Base-by-base conservation (phyloP, 1,284 basidiomycete species). In the Cronartium quercuum region DNA sequence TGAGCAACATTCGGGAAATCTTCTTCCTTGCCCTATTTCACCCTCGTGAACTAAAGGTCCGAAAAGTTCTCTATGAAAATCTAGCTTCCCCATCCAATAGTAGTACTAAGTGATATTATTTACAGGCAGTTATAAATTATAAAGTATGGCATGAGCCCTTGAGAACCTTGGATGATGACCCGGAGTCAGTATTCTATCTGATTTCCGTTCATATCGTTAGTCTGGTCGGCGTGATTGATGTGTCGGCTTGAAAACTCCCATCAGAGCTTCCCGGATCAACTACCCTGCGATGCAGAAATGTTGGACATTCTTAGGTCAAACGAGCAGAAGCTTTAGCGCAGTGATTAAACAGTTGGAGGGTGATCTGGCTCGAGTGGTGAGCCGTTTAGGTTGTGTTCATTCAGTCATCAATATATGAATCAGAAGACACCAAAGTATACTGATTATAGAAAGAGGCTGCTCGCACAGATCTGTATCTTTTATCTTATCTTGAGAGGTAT, bases 321-420 rank as follows among this genome's bases (percentile, higher is more conserved):
- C 94, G 10, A 93, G 91, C 78, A 84, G 94, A 76, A 92, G 90
- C 83, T 99, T 97, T 79, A 86, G 93, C 3, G 89, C 91, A 7
- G 95, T 98, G 78, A 94, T 98, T 81, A 97, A 96, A 84, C 92
- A 98, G 83, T 85, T 98, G 12, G 94, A 98, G 66, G 95, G 94
- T 1, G 95, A 98, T 81, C 84, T 98, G 76, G 92, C 93, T 3
- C 85, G 95, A 76, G 90, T 91, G 62, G 94, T 94, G 80, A 83
- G 91, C 88, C 24, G 13, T 55, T 51, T 29, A 18, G 1, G 6
- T 74, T 29, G 4, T 37, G 37, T 42, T 18, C n/a, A 29, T 29
- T 74, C 13, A 41, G 37, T 21, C 15, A 41, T 68, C 6, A n/a
- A 61, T 63, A 35, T 41, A 44, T 51, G 44, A 70, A 70, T 44